Conservation (phyloP, 352 stramenopile genomes). For the Ophiocytium majus region DNA sequence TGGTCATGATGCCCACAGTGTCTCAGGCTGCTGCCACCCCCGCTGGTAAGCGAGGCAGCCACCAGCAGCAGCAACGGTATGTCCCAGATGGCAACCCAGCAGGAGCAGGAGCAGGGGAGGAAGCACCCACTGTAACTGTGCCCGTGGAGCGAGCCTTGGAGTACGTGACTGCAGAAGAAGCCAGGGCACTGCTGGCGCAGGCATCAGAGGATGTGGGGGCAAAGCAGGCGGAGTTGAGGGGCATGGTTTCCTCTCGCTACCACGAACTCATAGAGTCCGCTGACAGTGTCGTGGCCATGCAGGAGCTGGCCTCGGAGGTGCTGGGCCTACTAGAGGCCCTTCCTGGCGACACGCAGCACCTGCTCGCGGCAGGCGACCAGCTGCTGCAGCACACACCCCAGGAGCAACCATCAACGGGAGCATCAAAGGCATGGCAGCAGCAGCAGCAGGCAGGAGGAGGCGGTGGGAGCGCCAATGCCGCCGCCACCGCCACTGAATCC, state of each 20-base stretch:
- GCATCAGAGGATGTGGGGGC: constrained; percentile 34
- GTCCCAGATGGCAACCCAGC: too few relatives aligned
- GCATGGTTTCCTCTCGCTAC: constrained; percentile 85
- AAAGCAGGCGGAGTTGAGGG: constrained; percentile 68
- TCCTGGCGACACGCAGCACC: neutral
- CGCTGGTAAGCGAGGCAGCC: too few relatives aligned
- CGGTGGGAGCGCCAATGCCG: neutral
- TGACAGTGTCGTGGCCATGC: constrained; percentile 85
- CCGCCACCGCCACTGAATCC: neutral
- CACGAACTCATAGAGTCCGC: constrained; percentile 85
- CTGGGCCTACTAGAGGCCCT: constrained; percentile 28
- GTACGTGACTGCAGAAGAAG: constrained; percentile 47
- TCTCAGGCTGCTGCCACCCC: neutral
- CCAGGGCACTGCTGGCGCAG: constrained; percentile 30
- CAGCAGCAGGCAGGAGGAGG: too few relatives aligned
- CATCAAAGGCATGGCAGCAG: neutral
- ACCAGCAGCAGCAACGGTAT: too few relatives aligned
- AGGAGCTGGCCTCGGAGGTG: constrained; percentile 63
- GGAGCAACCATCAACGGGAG: too few relatives aligned
- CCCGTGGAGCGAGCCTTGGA: constrained; percentile 47
- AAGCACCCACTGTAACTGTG: constrained; percentile 11
- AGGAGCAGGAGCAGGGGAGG: neutral
- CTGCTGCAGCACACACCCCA: neutral
- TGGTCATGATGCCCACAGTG: neutral
- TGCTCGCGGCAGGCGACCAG: neutral